Evolutionary conservation across 1,284 basidiomycete genomes (phyloP).

Genomic region (Limonomyces culmigenus): DNA sequence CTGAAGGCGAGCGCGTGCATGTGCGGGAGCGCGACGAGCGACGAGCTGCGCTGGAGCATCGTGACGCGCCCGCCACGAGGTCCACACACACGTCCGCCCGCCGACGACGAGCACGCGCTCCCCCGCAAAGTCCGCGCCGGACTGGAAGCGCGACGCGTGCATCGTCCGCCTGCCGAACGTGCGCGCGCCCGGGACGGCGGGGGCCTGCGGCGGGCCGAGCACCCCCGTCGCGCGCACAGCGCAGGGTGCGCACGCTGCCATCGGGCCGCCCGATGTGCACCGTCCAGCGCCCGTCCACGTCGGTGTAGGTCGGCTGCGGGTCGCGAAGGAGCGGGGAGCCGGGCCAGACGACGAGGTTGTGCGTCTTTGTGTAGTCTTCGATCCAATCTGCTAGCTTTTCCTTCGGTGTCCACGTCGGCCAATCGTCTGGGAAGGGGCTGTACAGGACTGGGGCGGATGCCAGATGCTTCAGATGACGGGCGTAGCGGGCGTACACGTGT

Average conservation of each 20-base stretch:
- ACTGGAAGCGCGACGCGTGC: constrained; percentile 16
- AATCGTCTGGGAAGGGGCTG: constrained; percentile 18
- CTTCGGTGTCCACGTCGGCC: constrained; percentile 19
- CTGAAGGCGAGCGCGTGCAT: constrained; percentile 10
- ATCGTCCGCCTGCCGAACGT: constrained; percentile 15
- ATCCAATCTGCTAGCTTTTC: constrained; percentile 20
- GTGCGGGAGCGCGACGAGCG: constrained; percentile 18
- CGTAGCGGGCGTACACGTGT: constrained; percentile 13
- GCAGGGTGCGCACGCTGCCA: too few relatives aligned
- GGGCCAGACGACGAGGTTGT: constrained; percentile 21
- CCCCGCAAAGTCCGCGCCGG: constrained; percentile 13
- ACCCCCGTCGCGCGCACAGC: constrained; percentile 18
- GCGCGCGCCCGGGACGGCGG: constrained; percentile 11
- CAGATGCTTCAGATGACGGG: background rate
- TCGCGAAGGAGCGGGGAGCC: constrained; percentile 9
- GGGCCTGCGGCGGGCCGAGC: constrained; percentile 16
- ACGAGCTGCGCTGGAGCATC: constrained; percentile 22
- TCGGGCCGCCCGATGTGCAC: too few relatives aligned
- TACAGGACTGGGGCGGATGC: constrained; percentile 8
- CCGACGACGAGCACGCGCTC: constrained; percentile 22
- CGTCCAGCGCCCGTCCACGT: constrained; percentile 12
- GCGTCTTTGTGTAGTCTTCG: constrained; percentile 17
- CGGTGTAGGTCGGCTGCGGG: constrained; percentile 9
- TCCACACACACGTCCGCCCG: constrained; percentile 21
- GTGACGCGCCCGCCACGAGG: constrained; percentile 16